Evolutionary conservation across 2,329 filamentous ascomycete genomes (phyloP), one percentile per base, ranked within the genome.

Genomic region (Fonsecaea erecta): DNA sequence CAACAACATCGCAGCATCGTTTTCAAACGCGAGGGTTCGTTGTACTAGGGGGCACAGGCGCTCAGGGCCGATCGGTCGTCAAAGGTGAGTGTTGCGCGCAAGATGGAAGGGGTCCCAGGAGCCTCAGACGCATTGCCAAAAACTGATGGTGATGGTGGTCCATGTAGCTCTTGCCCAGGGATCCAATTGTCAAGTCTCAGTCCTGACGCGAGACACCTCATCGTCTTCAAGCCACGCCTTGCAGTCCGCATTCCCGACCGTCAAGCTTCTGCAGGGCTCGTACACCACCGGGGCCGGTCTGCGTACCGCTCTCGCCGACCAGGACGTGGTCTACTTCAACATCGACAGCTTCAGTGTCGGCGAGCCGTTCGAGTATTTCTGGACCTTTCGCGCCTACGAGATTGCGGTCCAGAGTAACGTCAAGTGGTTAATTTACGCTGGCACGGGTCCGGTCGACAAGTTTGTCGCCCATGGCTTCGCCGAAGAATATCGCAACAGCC

Each of bases 381-480:
- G 16, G 43, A 48, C 43, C 43, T 48, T 48, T 48, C 43, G 43
- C 43, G 43, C 43, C 43, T 48, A 18, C 16, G 43, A 48, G 43
- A 48, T 48, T 26, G 43, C 43, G 2, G 43, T 48, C 43, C 43
- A 48, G 43, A 48, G 43, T 16, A 48, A 48, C 2, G 18, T 48
- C 43, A 48, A 48, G 43, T 48, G 43, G 43, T 18, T 48, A 7
- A 48, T 48, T 18, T 18, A 18, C 43, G 11, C 43, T 48, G 43
- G 43, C 43, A 18, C 43, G 6, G 12, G 43, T 14, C 14, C 43
- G 14, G 12, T 48, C 43, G 43, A 48, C 24, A 11, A 16, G 4
- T 48, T 48, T 48, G 43, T 48, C 43, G 43, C 43, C 43, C 43
- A 48, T 14, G 16, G 43, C 43, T 16, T 48, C 2, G 43, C 16